Base-by-base conservation (phyloP, 1,284 basidiomycete genomes). In the Athelia sp. region DNA sequence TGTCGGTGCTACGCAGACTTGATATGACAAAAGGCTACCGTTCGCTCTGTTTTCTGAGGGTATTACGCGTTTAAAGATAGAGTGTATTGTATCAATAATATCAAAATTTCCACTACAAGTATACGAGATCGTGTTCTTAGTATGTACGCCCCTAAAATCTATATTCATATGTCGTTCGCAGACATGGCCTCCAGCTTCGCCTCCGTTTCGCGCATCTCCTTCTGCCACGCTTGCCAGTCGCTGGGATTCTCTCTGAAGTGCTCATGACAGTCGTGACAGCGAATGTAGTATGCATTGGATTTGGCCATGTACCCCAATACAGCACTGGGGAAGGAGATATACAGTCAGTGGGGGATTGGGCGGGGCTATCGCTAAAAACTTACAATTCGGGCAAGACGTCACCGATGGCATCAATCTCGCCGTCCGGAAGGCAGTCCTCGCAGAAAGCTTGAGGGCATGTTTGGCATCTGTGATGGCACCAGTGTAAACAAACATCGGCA, bases 361-460 rank as follows among this genome's bases (percentile, higher is more conserved):
- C 46, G 19, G 22, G 31, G 46, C 17, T 35, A 48, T 35, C 6
- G 36, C 26, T 19, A 22, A 38, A 22, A 23, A 71, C 75, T 48
- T 55, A 79, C 78, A 81, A 77, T 61, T 82, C 79, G 9, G 81
- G 81, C 11, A 83, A 54, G 3, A 62, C 61, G 3, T 80, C 78
- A 2, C 81, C 81, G 29, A 83, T 61, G 11, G 73, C 68, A 22
- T 74, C 71, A 29, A 79, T 65, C 4, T 77, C 72, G 11, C 71
- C 75, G 6, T 62, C 55, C 2, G 76, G 72, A 31, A 83, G 52
- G 57, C 81, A 83, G 55, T 83, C 81, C 51, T 82, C 79, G 60
- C 81, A 84, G 52, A 74, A 79, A 1, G 82, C 76, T 49, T 72
- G 64, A 14, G 76, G 72, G 56, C 81, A 82, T 1, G 79, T 82